Base-by-base conservation (phyloP, 495 filamentous ascomycete species). In the Penicillium pancosmium region DNA sequence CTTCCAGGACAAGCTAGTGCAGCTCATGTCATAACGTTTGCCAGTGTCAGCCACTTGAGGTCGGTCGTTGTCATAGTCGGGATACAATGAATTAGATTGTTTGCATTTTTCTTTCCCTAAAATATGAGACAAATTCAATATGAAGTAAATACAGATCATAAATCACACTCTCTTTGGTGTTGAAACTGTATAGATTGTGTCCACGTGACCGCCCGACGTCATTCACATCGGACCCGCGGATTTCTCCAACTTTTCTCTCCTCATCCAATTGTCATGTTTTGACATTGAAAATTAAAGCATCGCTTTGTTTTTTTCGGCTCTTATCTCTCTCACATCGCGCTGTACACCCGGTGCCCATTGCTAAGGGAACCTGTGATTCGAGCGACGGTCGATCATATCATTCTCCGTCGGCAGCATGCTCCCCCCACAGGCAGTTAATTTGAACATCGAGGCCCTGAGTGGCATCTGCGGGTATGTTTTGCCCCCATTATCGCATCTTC, bases 361-460 rank as follows among this genome's bases (percentile, higher is more conserved):
- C 25, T 16, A 43, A 44, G 35, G 31, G 18, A 21, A 50, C 47
- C 21, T 13, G 46, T 36, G 52, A 47, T 35, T 34, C 27, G 35
- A 4, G 25, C 16, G 16, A 47, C 21, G 33, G 44, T 50, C 43
- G 33, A 51, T 59, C 46, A 57, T 57, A 56, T 54, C 61, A 56
- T 60, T 65, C 56, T 51, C 9, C 31, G 33, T 54, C 19, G 13
- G 47, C 57, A 46, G 34, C 40, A 92, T 93, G 89, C 88, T 88
- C 61, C 88, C 88, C 48, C 86, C 88, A 34, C 85, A 86, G 21
- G 79, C 73, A 55, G 81, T 80, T 43, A 80, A 87, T 68, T 77
- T 96, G 59, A 89, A 94, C 69, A 84, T 95, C 27, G 91, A 93
- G 63, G 91, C 92, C 48, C 83, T 97, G 60, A 92, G 89, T 67